Evolutionary conservation across 2,329 filamentous ascomycete species (phyloP).

Genomic region (Sclerotinia borealis): DNA sequence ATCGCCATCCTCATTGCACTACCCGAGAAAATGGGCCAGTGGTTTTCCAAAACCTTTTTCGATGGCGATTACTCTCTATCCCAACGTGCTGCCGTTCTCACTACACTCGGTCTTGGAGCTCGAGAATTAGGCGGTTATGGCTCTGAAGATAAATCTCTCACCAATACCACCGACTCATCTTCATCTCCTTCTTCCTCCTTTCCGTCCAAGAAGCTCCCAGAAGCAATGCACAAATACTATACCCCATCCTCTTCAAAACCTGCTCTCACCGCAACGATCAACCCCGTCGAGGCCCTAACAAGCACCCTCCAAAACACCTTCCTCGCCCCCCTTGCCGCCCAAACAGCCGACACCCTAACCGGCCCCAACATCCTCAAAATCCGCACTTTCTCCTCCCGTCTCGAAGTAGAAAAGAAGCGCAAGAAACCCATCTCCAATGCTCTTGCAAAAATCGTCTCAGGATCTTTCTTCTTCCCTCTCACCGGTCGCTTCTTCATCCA

Average conservation of each 20-base stretch:
- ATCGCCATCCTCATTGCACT: conserved; percentile 73
- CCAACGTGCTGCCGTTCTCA: conserved; percentile 76
- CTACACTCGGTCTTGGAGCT: conserved; percentile 73
- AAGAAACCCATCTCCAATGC: conserved; percentile 64
- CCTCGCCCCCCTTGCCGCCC: conserved; percentile 73
- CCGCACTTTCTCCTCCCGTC: conserved; percentile 76
- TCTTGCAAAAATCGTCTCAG: conserved; percentile 67
- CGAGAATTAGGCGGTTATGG: conserved; percentile 77
- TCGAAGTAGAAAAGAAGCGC: conserved; percentile 55
- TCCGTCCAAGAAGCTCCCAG: conserved; percentile 73
- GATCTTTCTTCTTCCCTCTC: conserved; percentile 81
- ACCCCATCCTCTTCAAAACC: conserved; percentile 25
- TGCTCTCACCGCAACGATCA: not conserved
- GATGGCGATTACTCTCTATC: conserved; percentile 85
- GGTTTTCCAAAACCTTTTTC: conserved; percentile 82
- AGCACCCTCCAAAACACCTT: conserved; percentile 63
- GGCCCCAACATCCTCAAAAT: conserved; percentile 85
- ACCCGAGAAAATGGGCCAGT: conserved; percentile 71
- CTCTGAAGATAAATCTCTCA: conserved; percentile 35
- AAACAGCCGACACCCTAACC: conserved; percentile 71
- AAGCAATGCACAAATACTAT: conserved; percentile 68
- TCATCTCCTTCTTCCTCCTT: conserved; percentile 45
- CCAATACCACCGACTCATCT: conserved; percentile 25
- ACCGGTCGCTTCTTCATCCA: conserved; percentile 71
- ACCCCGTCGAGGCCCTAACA: conserved; percentile 58